phyloP scores from a whole-genome alignment of 768 basidiomycete genomes.

The Tylopilus intermedius region DNA sequence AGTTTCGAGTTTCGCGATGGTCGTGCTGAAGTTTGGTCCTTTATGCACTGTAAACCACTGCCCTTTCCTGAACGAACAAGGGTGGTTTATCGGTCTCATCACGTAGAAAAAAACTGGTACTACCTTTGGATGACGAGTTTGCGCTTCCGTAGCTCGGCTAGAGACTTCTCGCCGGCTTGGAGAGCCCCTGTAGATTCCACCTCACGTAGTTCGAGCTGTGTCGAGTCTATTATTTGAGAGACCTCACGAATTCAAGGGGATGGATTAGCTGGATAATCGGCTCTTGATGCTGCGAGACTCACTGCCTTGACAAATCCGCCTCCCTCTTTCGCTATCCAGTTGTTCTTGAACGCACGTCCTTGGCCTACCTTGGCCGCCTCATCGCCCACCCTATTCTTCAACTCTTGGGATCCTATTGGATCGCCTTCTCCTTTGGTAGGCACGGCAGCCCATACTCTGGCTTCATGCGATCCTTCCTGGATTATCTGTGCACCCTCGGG shows the following conservation, averaged over 20 bases:
- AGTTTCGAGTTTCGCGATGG: conserved; percentile 89
- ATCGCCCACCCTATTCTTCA: conserved; percentile 76
- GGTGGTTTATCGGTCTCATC: conserved; percentile 1
- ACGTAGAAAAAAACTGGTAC: background rate
- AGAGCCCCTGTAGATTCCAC: conserved; percentile 70
- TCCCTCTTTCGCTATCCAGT: conserved; percentile 92
- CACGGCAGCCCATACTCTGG: conserved; percentile 84
- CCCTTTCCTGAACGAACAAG: conserved; percentile 61
- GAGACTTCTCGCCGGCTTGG: conserved; percentile 68
- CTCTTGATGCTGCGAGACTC: conserved; percentile 27
- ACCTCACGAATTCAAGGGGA: conserved; percentile 39
- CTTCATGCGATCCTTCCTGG: conserved; percentile 87
- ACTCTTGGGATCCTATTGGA: conserved; percentile 59
- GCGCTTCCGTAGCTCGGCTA: conserved; percentile 87
- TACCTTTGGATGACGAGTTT: conserved; percentile 85
- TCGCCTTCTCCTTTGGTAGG: conserved; percentile 64
- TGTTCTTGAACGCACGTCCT: conserved; percentile 92
- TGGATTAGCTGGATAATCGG: background rate
- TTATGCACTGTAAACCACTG: conserved; percentile 92
- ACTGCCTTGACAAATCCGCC: conserved; percentile 83
- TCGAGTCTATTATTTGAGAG: conserved; percentile 63
- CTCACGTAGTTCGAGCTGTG: conserved; percentile 68
- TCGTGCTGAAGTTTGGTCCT: conserved; percentile 83
- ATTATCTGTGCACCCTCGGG: conserved; percentile 80
- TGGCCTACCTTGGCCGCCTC: conserved; percentile 92